These are phyloP conservation scores for Colletotrichum spinosum DNA, from an alignment of 2,329 filamentous ascomycete genomes.

Conservation along the genomic window DNA sequence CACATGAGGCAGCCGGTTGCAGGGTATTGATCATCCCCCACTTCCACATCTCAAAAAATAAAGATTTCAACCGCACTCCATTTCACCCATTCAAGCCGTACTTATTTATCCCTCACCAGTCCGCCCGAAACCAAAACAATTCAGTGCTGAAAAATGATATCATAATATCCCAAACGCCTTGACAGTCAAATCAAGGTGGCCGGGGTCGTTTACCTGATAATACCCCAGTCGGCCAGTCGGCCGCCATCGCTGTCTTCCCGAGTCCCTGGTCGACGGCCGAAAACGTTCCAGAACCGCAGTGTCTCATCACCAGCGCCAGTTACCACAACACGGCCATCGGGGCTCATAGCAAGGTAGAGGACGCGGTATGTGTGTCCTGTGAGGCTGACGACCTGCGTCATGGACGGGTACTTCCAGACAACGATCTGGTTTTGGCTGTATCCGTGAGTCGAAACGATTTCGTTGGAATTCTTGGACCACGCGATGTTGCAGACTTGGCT, in stretches of 20 bases:
- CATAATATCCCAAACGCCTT: background rate
- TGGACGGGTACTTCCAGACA: constrained; percentile 98
- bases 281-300: constrained; percentile 95
- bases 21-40: constrained; percentile 29
- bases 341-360: constrained; percentile 96
- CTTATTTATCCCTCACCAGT: constrained; percentile 4
- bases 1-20: constrained; percentile 33
- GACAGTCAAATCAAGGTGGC: background rate
- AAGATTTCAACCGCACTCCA: constrained; percentile 14
- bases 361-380: constrained; percentile 98
- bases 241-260: constrained; percentile 75
- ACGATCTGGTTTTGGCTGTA: constrained; percentile 99
- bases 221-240: constrained; percentile 81
- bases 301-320: constrained; percentile 98
- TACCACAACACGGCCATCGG: constrained; percentile 92
- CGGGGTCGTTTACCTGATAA: constrained; percentile 71
- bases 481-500: constrained; percentile 99
- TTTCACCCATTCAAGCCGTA: constrained; percentile 6
- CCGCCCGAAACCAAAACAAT: constrained; percentile 8
- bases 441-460: constrained; percentile 96
- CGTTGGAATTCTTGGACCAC: constrained; percentile 97
- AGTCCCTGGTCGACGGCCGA: constrained; percentile 82
- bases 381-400: constrained; percentile 95
- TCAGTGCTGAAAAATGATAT: constrained; percentile 1
- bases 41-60: constrained; percentile 19